A percentile compares a stretch with the other conserved stretches of the same genome.
Evolutionary conservation across 495 filamentous ascomycete species (phyloP).

Genomic region (Collariella sp.): DNA sequence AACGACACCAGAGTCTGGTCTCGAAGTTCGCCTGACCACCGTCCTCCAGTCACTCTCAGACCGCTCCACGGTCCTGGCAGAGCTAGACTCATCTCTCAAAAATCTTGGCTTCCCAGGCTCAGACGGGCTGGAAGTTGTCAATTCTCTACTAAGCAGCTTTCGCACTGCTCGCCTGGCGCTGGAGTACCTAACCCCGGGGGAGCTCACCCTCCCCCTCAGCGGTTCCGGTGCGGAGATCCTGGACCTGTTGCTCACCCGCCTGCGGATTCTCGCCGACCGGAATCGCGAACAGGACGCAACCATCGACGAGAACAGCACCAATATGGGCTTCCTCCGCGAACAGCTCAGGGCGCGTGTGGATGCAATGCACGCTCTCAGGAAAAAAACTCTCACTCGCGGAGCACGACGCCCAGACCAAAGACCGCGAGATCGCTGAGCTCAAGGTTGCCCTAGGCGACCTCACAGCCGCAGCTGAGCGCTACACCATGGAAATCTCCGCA

Average conservation of each 20-base stretch:
- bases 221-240: slow-evolving; percentile 41
- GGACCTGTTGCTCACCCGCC: slow-evolving; percentile 34
- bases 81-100: slow-evolving; percentile 33
- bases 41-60: slow-evolving; percentile 33
- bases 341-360: slow-evolving; percentile 39
- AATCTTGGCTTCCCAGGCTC: slow-evolving; percentile 48
- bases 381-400: slow-evolving; percentile 40
- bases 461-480: slow-evolving; percentile 52
- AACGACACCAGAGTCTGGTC: slow-evolving; percentile 10
- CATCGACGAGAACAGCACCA: slow-evolving; percentile 48
- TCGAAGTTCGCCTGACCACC: slow-evolving; percentile 29
- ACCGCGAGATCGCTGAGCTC: slow-evolving; percentile 48
- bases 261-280: slow-evolving; percentile 39
- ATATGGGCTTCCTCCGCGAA: slow-evolving; percentile 39
- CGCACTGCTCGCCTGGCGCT: slow-evolving; percentile 60
- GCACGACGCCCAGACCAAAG: slow-evolving; percentile 31
- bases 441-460: slow-evolving; percentile 51
- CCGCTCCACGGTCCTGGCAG: slow-evolving; percentile 29
- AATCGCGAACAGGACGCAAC: slow-evolving; percentile 44
- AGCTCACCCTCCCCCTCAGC: slow-evolving; percentile 39
- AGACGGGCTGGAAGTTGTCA: slow-evolving; percentile 42
- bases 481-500: slow-evolving; percentile 53
- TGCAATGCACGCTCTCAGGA: slow-evolving; percentile 33
- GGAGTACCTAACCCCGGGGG: slow-evolving; percentile 59
- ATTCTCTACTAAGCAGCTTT: slow-evolving; percentile 45